Base-by-base conservation (phyloP, 129 eudicot species). In the Apium graveolens region DNA sequence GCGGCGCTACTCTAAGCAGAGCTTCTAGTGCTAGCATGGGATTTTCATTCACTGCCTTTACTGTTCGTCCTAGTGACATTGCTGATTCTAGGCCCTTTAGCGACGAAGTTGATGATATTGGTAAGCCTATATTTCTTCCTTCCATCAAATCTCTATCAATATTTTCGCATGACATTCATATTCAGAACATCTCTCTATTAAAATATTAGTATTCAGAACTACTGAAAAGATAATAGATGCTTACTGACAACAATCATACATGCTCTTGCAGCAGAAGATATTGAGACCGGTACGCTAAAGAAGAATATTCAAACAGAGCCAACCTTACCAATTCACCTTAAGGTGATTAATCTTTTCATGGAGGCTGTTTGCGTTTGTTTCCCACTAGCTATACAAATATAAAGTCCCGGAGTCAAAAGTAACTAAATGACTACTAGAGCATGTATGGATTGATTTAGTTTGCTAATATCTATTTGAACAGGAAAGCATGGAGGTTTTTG, bases 1-100 rank as follows among this genome's bases (percentile, higher is more conserved):
- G 92, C 76, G 92, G 98, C 42, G 98, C 97, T 12, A 91, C 96
- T 63, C 66, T 95, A 57, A 91, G 97, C 80, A 83, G 98, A 41
- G 98, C 98, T 32, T 95, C 98, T 2, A 91, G 97, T 65, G 97
- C 98, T 68, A 92, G 98, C 85, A 79, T 95, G 73, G 98, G 98
- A 53, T 78, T 95, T 43, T 88, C 98, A 16, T 89, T 91, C 84
- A 92, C 98, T 45, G 98, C 97, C 66, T 95, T 90, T 63, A 95
- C 90, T 18, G 79, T 90, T 83, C 98, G 97, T 27, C 91, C 93
- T 0, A 97, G 90, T 34, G 98, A 91, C 68, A 85, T 90, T 17
- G 90, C 86, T 0, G 97, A 90, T 79, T 82, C 90, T 5, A 86
- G 86, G 78, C 94, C 94, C 29, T 95, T 86, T 48, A 95, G 97